phyloP scores from a whole-genome alignment of 2,329 filamentous ascomycete species.

The Shiraia sp. region DNA sequence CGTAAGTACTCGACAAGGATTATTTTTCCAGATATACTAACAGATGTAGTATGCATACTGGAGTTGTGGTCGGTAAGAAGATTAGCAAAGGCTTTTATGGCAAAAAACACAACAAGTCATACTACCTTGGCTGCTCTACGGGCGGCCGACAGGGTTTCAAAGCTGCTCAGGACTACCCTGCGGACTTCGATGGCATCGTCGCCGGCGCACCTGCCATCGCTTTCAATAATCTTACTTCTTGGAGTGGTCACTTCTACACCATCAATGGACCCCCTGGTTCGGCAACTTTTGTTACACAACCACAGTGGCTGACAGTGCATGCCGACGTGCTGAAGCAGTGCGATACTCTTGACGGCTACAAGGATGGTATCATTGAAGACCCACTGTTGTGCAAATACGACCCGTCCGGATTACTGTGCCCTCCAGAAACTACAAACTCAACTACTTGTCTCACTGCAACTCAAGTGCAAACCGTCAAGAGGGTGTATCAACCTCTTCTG shows the following conservation, averaged over 20 bases:
- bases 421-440: constrained; percentile 27
- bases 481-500: constrained; percentile 49
- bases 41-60: constrained; percentile 33
- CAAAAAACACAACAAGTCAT: constrained; percentile 46
- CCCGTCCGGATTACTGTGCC: constrained; percentile 46
- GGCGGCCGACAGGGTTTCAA: constrained; percentile 45
- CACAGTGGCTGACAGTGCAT: constrained; percentile 47
- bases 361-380: constrained; percentile 55
- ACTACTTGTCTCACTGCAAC: constrained; percentile 50
- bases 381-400: constrained; percentile 51
- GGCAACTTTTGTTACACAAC: constrained; percentile 45
- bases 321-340: constrained; percentile 54
- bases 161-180: constrained; percentile 38
- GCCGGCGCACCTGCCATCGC: constrained; percentile 40
- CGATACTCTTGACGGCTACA: constrained; percentile 53
- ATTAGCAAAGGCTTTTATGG: constrained; percentile 48
- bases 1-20: constrained; percentile 26
- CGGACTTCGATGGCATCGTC: constrained; percentile 45
- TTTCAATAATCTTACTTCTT: constrained; percentile 41
- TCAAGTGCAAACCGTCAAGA: constrained; percentile 51
- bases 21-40: constrained; percentile 1
- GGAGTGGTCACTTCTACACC: constrained; percentile 36
- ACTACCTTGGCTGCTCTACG: constrained; percentile 44
- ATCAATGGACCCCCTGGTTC: constrained; percentile 31
- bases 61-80: constrained; percentile 45